Percentiles rank a stretch among this genome's conserved stretches.
phyloP scores from a whole-genome alignment of 371 early-diverging fungal species.

The Choanephora cucurbitarum region DNA sequence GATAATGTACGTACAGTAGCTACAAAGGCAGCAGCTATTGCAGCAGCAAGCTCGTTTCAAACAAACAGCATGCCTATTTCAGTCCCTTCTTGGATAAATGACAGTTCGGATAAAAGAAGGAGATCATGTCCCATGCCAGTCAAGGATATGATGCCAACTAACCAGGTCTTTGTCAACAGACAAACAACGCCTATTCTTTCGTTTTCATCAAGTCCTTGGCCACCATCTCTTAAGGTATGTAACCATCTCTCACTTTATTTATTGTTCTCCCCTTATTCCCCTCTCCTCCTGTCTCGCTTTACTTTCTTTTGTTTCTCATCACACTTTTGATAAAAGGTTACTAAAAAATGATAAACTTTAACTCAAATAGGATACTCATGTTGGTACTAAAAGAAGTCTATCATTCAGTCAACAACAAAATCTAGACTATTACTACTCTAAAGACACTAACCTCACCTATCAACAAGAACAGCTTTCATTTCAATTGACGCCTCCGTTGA shows the following conservation, averaged over 20 bases:
- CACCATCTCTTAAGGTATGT: background rate
- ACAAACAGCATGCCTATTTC: background rate
- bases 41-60: slow-evolving; percentile 17
- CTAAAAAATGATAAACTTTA: too few species aligned
- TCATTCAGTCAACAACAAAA: slow-evolving; percentile 10
- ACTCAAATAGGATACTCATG: too few species aligned
- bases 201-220: slow-evolving; percentile 7
- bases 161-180: background rate
- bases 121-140: slow-evolving; percentile 13
- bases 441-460: slow-evolving; percentile 17
- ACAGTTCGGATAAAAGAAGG: slow-evolving; percentile 1
- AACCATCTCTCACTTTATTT: too few species aligned
- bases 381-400: background rate
- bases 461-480: slow-evolving; percentile 2
- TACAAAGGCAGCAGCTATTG: slow-evolving; percentile 32
- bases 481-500: slow-evolving; percentile 32
- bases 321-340: too few species aligned
- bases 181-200: slow-evolving; percentile 1
- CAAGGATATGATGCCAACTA: background rate
- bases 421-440: slow-evolving; percentile 20
- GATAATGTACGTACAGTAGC: slow-evolving; percentile 35
- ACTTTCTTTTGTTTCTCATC: too few species aligned
- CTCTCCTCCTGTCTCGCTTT: too few species aligned
- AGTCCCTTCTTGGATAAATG: background rate
- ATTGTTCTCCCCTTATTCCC: too few species aligned